These are phyloP conservation scores for Ambrosiella beaveri DNA, from an alignment of 2,329 filamentous ascomycete genomes.

Conservation along the genomic window DNA sequence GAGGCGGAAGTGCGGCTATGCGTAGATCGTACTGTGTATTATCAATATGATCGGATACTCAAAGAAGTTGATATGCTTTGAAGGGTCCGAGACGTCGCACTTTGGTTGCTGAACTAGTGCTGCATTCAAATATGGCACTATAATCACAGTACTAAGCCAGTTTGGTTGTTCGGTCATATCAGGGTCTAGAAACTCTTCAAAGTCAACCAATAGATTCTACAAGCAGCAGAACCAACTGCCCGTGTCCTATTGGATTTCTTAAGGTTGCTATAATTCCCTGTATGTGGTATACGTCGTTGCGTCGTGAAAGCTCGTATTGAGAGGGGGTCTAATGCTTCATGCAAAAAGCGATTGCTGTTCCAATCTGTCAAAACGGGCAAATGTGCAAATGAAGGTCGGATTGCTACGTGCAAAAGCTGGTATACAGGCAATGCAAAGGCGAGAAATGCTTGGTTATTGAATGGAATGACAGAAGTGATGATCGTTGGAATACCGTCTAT, in stretches of 20 bases:
- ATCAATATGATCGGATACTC: not conserved
- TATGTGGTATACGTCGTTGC: not conserved
- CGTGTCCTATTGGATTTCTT: not conserved
- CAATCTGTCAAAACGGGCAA: not conserved
- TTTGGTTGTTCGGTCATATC: not conserved
- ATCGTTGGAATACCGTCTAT: not conserved
- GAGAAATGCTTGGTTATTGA: not conserved
- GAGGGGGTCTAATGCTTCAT: not conserved
- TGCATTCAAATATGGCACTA: not conserved
- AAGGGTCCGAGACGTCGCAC: not conserved
- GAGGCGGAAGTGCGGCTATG: not conserved
- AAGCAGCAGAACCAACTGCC: no score
- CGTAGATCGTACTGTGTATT: not conserved
- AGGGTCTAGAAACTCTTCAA: not conserved
- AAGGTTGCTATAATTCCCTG: not conserved
- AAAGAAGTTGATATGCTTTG: not conserved
- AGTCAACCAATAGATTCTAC: no score
- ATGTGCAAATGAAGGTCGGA: not conserved
- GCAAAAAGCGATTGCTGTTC: not conserved
- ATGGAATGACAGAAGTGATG: not conserved
- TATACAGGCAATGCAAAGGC: not conserved
- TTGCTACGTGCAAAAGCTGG: not conserved
- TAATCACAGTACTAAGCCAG: not conserved
- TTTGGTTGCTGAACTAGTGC: not conserved
- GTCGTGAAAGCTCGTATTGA: not conserved